These are phyloP conservation scores for Pythium aristosporum DNA, from an alignment of 352 stramenopile genomes.

Conservation along the genomic window DNA sequence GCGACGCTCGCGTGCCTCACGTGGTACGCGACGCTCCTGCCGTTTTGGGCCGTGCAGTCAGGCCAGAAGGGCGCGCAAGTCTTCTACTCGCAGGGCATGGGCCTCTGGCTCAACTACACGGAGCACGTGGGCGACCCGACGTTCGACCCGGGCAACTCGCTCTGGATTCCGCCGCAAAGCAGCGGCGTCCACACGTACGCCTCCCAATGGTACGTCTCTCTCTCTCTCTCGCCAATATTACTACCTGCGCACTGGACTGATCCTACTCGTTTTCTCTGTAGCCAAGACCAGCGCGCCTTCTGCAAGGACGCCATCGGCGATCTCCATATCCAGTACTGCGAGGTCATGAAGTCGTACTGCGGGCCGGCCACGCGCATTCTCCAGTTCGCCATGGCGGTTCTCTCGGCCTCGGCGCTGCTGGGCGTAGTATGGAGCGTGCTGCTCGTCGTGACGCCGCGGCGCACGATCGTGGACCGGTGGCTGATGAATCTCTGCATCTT, in stretches of 20 bases:
- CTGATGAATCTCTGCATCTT: conserved; percentile 72
- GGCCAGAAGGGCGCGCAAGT: conserved; percentile 39
- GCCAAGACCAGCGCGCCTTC: conserved; percentile 37
- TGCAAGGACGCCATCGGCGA: conserved; percentile 55
- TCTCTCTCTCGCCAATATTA: background rate
- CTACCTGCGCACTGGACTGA: background rate
- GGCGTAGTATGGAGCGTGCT: conserved; percentile 48
- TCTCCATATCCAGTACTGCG: conserved; percentile 72
- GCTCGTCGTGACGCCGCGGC: conserved; percentile 49
- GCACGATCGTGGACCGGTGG: conserved; percentile 66
- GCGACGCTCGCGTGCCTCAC: conserved; percentile 42
- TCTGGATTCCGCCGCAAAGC: conserved; percentile 68
- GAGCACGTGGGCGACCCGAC: conserved; percentile 61
- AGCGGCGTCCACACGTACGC: conserved; percentile 58
- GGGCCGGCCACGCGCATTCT: conserved; percentile 53
- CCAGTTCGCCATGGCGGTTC: conserved; percentile 51
- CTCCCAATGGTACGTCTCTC: conserved; percentile 49
- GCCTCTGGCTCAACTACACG: conserved; percentile 83
- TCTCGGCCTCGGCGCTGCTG: conserved; percentile 49
- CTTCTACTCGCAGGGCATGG: conserved; percentile 81
- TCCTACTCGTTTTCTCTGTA: conserved; percentile 11
- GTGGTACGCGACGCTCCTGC: conserved; percentile 74
- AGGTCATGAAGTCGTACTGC: conserved; percentile 74
- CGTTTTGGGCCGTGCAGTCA: conserved; percentile 65
- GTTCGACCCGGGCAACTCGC: conserved; percentile 76